These are phyloP conservation scores for Trichoderma afroharzianum DNA, from an alignment of 2,329 filamentous ascomycete species.

Conservation along the genomic window DNA sequence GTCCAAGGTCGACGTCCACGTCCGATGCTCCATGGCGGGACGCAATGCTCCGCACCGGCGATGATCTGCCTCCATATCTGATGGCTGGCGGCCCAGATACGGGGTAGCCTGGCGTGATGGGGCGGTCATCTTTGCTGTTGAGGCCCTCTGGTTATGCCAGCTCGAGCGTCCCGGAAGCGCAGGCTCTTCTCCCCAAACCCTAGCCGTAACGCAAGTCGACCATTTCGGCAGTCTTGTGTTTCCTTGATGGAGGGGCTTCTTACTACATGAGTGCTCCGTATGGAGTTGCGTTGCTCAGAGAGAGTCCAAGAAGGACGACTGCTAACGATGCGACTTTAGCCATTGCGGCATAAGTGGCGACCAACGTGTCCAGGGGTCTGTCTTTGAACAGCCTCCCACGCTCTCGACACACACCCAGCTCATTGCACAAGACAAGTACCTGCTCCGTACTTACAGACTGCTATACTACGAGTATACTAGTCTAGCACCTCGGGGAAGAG, in stretches of 20 bases:
- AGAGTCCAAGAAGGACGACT: neutral
- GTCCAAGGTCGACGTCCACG: slow-evolving; percentile 1
- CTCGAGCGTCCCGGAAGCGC: slow-evolving; percentile 5
- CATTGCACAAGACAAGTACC: neutral
- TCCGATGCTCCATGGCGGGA: slow-evolving; percentile 8
- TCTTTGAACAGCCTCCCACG: neutral
- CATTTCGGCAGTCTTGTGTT: slow-evolving; percentile 9
- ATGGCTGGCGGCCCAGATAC: slow-evolving; percentile 14
- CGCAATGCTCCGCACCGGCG: slow-evolving; percentile 16
- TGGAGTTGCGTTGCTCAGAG: neutral
- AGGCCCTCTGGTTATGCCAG: neutral
- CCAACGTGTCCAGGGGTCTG: neutral
- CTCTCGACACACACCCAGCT: neutral
- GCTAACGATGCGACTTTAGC: slow-evolving; percentile 7
- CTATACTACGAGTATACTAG: neutral
- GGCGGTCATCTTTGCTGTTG: neutral
- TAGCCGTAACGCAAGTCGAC: slow-evolving; percentile 13
- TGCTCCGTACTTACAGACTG: neutral
- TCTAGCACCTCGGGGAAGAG: neutral
- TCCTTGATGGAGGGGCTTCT: neutral
- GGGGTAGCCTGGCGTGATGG: slow-evolving; percentile 8
- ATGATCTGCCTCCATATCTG: slow-evolving; percentile 17
- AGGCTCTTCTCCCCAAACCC: slow-evolving; percentile 1
- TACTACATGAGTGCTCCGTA: neutral
- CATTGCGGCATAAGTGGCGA: neutral